Evolutionary conservation across 1,284 basidiomycete species (phyloP).

Genomic region (Moniliophthora roreri): DNA sequence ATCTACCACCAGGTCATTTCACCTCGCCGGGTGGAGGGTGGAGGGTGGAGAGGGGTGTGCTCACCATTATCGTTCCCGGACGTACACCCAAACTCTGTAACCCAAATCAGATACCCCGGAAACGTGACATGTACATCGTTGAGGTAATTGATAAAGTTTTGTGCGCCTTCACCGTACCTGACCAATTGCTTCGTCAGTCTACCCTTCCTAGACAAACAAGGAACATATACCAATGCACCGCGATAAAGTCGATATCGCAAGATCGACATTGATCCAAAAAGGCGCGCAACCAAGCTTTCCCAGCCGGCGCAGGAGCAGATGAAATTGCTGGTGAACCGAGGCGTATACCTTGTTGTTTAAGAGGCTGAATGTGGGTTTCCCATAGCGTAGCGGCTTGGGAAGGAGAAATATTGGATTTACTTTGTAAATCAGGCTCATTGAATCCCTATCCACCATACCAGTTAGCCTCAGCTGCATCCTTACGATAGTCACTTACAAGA

Average conservation of each 20-base stretch:
- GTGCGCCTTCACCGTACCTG: background rate
- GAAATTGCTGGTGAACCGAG: conserved; percentile 23
- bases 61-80: background rate
- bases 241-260: conserved; percentile 28
- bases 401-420: conserved; percentile 4
- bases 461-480: background rate
- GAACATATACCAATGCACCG: conserved; percentile 26
- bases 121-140: background rate
- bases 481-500: background rate
- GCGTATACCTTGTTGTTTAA: conserved; percentile 23
- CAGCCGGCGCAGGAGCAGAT: conserved; percentile 22
- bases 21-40: no score
- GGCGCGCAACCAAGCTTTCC: conserved; percentile 22
- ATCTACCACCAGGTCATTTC: no score
- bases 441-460: background rate
- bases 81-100: conserved; percentile 5
- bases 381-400: conserved; percentile 26
- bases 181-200: background rate
- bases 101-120: background rate
- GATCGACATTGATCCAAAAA: conserved; percentile 19
- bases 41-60: no score
- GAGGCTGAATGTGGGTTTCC: conserved; percentile 28
- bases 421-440: conserved; percentile 9
- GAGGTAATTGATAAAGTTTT: conserved; percentile 2
- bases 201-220: background rate